Conservation (phyloP, 805 yeast genomes). For the Metschnikowia gelsemii region DNA sequence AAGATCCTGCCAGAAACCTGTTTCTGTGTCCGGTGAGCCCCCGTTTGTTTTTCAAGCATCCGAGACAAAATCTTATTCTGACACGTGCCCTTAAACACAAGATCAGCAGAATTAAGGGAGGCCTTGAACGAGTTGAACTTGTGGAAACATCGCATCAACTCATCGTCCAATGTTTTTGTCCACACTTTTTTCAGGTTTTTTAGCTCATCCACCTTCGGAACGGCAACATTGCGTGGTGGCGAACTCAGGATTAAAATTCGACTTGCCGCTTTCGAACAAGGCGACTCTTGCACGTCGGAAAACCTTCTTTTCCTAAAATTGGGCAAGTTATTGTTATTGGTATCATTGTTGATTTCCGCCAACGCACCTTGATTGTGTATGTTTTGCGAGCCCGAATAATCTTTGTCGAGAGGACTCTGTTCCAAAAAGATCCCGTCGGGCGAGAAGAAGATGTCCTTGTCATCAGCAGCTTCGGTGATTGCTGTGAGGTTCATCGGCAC, state of each 20-base stretch:
- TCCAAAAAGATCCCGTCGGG: slow-evolving; percentile 29
- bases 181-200: slow-evolving; percentile 27
- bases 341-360: neutral
- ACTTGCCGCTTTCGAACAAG: slow-evolving; percentile 37
- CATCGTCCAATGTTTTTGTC: slow-evolving; percentile 37
- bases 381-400: neutral
- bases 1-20: slow-evolving; percentile 28
- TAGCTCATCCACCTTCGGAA: neutral
- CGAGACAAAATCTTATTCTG: slow-evolving; percentile 43
- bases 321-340: neutral
- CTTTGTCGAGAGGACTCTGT: slow-evolving; percentile 5
- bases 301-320: slow-evolving; percentile 6
- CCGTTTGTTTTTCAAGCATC: slow-evolving; percentile 39
- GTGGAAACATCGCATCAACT: slow-evolving; percentile 33
- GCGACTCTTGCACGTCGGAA: slow-evolving; percentile 27
- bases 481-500: slow-evolving; percentile 24
- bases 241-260: slow-evolving; percentile 33
- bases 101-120: slow-evolving; percentile 23
- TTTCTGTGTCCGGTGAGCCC: slow-evolving; percentile 36
- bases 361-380: neutral
- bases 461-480: slow-evolving; percentile 26
- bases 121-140: slow-evolving; percentile 35
- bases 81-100: slow-evolving; percentile 30
- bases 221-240: slow-evolving; percentile 19
- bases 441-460: slow-evolving; percentile 29